Base-by-base conservation (phyloP, 345 rosid species). In the Anastatica hierochuntica region DNA sequence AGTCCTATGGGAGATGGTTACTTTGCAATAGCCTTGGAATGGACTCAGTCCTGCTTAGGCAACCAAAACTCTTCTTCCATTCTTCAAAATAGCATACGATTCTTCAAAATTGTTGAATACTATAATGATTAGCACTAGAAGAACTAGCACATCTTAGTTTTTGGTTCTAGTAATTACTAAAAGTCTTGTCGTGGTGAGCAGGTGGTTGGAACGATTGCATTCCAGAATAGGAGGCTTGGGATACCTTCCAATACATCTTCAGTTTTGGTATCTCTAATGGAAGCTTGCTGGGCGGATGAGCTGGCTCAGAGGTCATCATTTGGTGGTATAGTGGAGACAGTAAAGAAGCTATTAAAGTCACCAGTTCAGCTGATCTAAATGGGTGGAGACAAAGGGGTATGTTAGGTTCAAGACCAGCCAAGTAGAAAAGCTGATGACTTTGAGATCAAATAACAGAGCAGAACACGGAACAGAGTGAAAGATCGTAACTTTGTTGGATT, bases 201-300 rank as follows among this genome's bases (percentile, higher is more conserved):
- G 98, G 98, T 90, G 43, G 98, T 90, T 39, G 98, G 98, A 68
- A 96, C 96, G 5, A 96, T 90, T 47, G 98, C 96, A 10, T 90
- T 84, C 72, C 96, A 90, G 74, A 90, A 90, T 60, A 82, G 98
- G 67, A 77, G 81, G 70, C 95, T 87, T 20, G 11, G 77, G 5
- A 65, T 90, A 46, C 98, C 98, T 14, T 79, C 68, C 9, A 76
- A 68, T 56, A 79, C 87, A 20, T 78, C 96, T 19, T 88, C 92
- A 1, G 50, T 58, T 56, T 66, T 90, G 81, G 79, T 80, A 57
- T 77, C 98, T 44, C 82, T 90, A 48, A 82, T 90, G 84, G 98
- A 90, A 75, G 80, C 96, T 49, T 90, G 98, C 72, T 90, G 98
- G 96, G 81, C 84, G 0, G 96, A 87, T 20, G 85, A 87, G 36